Evolutionary conservation across 345 rosid species (phyloP).

Genomic region (Anastatica hierochuntica): DNA sequence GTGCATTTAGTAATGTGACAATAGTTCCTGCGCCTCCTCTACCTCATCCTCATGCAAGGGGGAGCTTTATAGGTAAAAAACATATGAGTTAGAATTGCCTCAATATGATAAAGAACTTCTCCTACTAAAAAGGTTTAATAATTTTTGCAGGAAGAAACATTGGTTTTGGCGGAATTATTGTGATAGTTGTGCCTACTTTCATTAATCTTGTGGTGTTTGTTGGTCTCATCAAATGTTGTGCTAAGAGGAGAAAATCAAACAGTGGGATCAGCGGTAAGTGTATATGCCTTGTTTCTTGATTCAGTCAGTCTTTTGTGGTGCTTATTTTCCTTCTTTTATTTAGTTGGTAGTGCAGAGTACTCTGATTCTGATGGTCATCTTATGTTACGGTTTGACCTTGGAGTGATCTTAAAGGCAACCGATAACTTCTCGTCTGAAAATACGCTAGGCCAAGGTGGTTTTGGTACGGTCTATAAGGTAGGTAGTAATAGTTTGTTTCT

Average conservation of each 20-base stretch:
- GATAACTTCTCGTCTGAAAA: slow-evolving; percentile 19
- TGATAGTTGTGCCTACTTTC: slow-evolving; percentile 12
- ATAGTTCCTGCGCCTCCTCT: background rate
- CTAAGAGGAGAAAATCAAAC: background rate
- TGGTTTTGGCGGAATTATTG: slow-evolving; percentile 1
- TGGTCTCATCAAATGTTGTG: background rate
- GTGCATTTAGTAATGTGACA: background rate
- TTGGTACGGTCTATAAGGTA: slow-evolving; percentile 32
- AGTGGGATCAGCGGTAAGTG: background rate
- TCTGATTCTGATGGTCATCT: background rate
- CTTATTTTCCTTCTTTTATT: too few relatives aligned
- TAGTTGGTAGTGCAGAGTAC: slow-evolving; percentile 9
- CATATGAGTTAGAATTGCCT: too few relatives aligned
- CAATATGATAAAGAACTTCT: too few relatives aligned
- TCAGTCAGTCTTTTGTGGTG: too few relatives aligned
- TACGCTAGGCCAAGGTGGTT: slow-evolving; percentile 33
- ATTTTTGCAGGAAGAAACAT: slow-evolving; percentile 5
- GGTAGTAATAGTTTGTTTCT: too few relatives aligned
- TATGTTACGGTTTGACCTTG: slow-evolving; percentile 1
- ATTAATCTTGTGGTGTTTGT: slow-evolving; percentile 5
- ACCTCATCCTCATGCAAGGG: background rate
- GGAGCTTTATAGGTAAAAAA: background rate
- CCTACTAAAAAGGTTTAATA: too few relatives aligned
- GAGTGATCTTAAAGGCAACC: background rate
- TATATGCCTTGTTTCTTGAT: too few relatives aligned